phyloP scores from a whole-genome alignment of 2,329 filamentous ascomycete genomes.

The Diaporthe aspalathi region DNA sequence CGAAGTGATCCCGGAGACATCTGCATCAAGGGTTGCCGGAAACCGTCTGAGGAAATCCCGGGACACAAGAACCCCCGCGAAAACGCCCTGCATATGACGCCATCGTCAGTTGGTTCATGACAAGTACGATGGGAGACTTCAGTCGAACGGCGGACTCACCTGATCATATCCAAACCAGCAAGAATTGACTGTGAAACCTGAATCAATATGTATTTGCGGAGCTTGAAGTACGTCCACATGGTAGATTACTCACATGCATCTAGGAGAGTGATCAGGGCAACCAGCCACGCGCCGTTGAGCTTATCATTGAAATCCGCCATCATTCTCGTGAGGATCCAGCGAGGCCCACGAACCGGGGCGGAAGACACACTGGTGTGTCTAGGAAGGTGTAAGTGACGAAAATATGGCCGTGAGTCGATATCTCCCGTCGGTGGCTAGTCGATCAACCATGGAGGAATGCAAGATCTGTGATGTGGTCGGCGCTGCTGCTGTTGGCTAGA shows the following conservation, averaged over 20 bases:
- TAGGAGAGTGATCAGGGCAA: slow-evolving; percentile 37
- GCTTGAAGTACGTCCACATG: background rate
- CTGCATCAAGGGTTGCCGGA: slow-evolving; percentile 51
- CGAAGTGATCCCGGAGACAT: slow-evolving; percentile 57
- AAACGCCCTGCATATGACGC: slow-evolving; percentile 50
- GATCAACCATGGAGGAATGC: too few relatives aligned
- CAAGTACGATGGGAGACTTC: background rate
- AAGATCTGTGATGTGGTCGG: too few relatives aligned
- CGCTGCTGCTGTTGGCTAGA: too few relatives aligned
- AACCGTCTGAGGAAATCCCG: slow-evolving; percentile 53
- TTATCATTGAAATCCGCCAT: slow-evolving; percentile 31
- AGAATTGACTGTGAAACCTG: slow-evolving; percentile 27
- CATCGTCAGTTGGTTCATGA: background rate
- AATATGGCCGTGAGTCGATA: background rate
- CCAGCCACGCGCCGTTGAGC: slow-evolving; percentile 36
- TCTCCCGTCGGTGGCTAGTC: background rate
- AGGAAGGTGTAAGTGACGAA: too few relatives aligned
- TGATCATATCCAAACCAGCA: slow-evolving; percentile 41
- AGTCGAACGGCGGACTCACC: background rate
- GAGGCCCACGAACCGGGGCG: background rate
- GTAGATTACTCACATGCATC: slow-evolving; percentile 32
- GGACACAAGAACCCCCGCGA: slow-evolving; percentile 56
- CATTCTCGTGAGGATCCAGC: background rate
- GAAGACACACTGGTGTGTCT: background rate
- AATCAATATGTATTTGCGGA: background rate